These are phyloP conservation scores for Mycothermus thermophilus DNA, from an alignment of 495 filamentous ascomycete genomes.

Conservation along the genomic window DNA sequence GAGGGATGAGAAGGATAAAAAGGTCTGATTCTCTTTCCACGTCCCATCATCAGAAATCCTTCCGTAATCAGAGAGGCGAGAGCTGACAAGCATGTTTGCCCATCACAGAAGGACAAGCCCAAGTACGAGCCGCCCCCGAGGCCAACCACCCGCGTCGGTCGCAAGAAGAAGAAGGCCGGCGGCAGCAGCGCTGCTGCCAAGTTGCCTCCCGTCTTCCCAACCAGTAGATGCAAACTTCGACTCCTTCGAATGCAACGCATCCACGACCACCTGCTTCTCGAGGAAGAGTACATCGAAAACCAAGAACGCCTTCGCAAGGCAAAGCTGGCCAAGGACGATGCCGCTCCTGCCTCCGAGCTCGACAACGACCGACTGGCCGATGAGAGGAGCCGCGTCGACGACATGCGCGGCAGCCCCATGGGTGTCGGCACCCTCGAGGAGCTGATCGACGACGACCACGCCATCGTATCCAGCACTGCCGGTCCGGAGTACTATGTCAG, in stretches of 20 bases:
- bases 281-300: conserved; percentile 98
- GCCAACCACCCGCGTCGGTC: conserved; percentile 93
- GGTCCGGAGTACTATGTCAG: conserved; percentile 99
- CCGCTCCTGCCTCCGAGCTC: conserved; percentile 43
- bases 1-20: conserved; percentile 84
- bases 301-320: conserved; percentile 88
- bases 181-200: conserved; percentile 90
- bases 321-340: conserved; percentile 61
- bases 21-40: conserved; percentile 47
- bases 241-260: conserved; percentile 96
- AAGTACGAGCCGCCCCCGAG: conserved; percentile 98
- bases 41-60: too few relatives aligned
- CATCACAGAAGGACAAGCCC: conserved; percentile 95
- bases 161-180: conserved; percentile 88
- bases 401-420: conserved; percentile 98
- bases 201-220: conserved; percentile 83
- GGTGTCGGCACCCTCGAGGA: conserved; percentile 95
- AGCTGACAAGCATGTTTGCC: not conserved
- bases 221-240: conserved; percentile 91
- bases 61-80: not conserved
- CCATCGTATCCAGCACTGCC: conserved; percentile 93
- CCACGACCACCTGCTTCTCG: conserved; percentile 90
- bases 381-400: conserved; percentile 89
- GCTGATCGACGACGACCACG: conserved; percentile 99
- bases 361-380: conserved; percentile 76